Percentiles rank a stretch among this genome's conserved stretches.
These are phyloP conservation scores for Ophiostoma himal-ulmi DNA, from an alignment of 2,329 filamentous ascomycete species.

Conservation along the genomic window DNA sequence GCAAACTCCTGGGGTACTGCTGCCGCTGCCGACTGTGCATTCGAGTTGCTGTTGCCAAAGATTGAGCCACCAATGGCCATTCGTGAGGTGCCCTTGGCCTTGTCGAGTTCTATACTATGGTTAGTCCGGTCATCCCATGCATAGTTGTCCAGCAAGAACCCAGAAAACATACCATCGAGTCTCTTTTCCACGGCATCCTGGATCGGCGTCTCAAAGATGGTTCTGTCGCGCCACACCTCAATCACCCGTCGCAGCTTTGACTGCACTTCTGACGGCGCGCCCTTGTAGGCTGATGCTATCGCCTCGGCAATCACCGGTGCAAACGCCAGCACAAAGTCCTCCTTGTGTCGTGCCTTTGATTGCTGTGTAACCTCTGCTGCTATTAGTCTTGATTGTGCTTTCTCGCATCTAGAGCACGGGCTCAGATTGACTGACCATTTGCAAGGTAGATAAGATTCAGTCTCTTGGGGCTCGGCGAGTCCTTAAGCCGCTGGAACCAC, in stretches of 20 bases:
- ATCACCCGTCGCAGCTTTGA: conserved; percentile 81
- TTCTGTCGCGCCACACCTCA: conserved; percentile 85
- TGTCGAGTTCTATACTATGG: conserved; percentile 49
- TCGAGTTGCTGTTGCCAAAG: conserved; percentile 48
- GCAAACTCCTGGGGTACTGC: conserved; percentile 67
- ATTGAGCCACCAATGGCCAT: conserved; percentile 55
- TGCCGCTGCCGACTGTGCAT: conserved; percentile 32
- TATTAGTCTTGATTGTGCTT: neutral
- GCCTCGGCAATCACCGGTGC: conserved; percentile 88
- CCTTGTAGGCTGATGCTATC: conserved; percentile 84
- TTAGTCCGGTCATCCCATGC: neutral
- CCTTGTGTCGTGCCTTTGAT: conserved; percentile 84
- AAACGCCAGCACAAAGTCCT: conserved; percentile 88
- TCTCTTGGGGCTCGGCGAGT: conserved; percentile 77
- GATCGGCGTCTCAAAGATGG: conserved; percentile 76
- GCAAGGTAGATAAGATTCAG: conserved; percentile 90
- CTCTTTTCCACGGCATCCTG: conserved; percentile 74
- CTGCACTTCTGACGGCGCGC: conserved; percentile 78
- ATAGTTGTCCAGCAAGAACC: neutral
- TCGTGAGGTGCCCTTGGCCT: conserved; percentile 49
- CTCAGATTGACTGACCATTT: conserved; percentile 61
- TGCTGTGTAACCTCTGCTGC: conserved; percentile 84
- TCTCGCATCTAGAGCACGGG: neutral
- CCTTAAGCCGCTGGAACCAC: conserved; percentile 85
- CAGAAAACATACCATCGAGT: conserved; percentile 59